These are phyloP conservation scores for Penicillium ucsense DNA, from an alignment of 495 filamentous ascomycete species.

Conservation along the genomic window DNA sequence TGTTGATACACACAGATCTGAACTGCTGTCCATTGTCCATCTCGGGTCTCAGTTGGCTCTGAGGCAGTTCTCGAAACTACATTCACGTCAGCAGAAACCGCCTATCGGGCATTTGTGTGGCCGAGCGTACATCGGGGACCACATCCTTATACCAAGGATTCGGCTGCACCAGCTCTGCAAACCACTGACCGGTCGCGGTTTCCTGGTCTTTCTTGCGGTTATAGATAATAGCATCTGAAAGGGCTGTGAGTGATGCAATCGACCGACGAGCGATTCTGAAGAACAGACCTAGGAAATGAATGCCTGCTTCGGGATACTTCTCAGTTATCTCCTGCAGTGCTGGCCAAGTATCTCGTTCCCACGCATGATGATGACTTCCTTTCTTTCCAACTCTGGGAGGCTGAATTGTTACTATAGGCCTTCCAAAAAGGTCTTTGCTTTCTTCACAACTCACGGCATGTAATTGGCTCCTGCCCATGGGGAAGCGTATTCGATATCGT, in stretches of 20 bases:
- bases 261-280: neutral
- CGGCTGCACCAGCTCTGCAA: slow-evolving; percentile 51
- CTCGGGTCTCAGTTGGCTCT: slow-evolving; percentile 44
- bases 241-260: neutral
- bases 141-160: slow-evolving; percentile 80
- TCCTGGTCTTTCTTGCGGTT: slow-evolving; percentile 52
- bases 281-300: slow-evolving; percentile 69
- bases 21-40: slow-evolving; percentile 66
- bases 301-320: slow-evolving; percentile 74
- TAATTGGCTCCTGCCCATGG: slow-evolving; percentile 95
- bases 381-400: slow-evolving; percentile 39
- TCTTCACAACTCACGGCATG: slow-evolving; percentile 53
- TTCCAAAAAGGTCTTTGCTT: neutral
- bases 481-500: slow-evolving; percentile 91
- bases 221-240: slow-evolving; percentile 46
- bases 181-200: slow-evolving; percentile 40
- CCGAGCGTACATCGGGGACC: slow-evolving; percentile 52
- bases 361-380: slow-evolving; percentile 44
- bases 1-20: slow-evolving; percentile 86
- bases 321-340: slow-evolving; percentile 53
- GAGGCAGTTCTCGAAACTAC: slow-evolving; percentile 47
- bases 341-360: slow-evolving; percentile 62
- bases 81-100: slow-evolving; percentile 1
- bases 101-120: neutral
- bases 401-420: neutral